A percentile compares a stretch with the other conserved stretches of the same genome.
Conservation (phyloP, 768 basidiomycete genomes). For the Mycena filopes region DNA sequence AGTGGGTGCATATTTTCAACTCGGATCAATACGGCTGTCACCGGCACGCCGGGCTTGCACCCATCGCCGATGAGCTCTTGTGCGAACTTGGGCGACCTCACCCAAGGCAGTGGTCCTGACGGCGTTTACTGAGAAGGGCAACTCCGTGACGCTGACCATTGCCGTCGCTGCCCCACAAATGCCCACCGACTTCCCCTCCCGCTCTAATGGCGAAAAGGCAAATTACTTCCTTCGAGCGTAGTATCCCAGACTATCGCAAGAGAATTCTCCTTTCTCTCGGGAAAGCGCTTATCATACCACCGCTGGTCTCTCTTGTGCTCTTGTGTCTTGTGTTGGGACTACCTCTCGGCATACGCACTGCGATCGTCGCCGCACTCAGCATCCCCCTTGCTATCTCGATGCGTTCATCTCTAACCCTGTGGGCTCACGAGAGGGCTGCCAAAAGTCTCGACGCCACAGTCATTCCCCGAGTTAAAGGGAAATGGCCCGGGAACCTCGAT, state of each 20-base stretch:
- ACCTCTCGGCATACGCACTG: background rate
- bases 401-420: background rate
- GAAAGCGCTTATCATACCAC: conserved; percentile 3
- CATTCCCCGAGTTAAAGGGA: conserved; percentile 54
- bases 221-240: conserved; percentile 5
- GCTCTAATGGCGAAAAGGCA: too few species aligned
- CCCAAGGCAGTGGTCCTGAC: too few species aligned
- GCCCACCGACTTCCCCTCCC: too few species aligned
- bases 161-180: too few species aligned
- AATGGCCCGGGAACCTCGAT: conserved; percentile 64
- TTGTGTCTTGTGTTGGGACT: background rate
- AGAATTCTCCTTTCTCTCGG: conserved; percentile 3
- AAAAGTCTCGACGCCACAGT: conserved; percentile 44
- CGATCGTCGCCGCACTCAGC: background rate
- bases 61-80: too few species aligned
- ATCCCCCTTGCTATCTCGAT: conserved; percentile 7
- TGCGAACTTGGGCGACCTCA: too few species aligned
- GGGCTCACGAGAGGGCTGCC: conserved; percentile 7
- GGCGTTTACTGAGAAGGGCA: too few species aligned
- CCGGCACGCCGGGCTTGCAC: too few species aligned
- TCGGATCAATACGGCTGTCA: too few species aligned
- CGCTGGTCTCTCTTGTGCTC: background rate
- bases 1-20: too few species aligned
- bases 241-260: conserved; percentile 21
- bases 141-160: too few species aligned